A percentile compares a stretch with the other conserved stretches of the same genome.
Evolutionary conservation across 2,329 filamentous ascomycete species (phyloP).

Genomic region (Pestalotiopsis sp.): DNA sequence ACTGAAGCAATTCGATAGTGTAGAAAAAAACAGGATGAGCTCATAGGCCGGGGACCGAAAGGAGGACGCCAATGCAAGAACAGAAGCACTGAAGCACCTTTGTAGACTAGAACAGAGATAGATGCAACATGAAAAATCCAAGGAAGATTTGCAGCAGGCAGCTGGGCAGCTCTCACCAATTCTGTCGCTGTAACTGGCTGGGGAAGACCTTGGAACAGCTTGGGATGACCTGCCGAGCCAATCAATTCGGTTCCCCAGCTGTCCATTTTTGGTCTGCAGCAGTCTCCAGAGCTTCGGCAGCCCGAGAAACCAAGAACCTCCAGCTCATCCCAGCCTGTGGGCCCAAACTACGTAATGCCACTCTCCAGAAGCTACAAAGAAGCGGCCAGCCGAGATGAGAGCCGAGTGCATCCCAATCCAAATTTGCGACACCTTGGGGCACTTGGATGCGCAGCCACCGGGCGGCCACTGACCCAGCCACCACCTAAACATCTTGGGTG

Average conservation of each 20-base stretch:
- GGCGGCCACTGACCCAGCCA: neutral
- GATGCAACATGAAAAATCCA: slow-evolving; percentile 4
- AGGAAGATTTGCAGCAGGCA: neutral
- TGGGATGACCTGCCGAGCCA: neutral
- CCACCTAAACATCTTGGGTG: neutral
- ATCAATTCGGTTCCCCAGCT: neutral
- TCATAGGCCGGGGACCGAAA: neutral
- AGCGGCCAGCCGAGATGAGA: neutral
- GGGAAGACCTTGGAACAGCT: neutral
- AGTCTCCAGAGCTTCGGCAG: neutral
- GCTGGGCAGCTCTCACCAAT: neutral
- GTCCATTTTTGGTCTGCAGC: neutral
- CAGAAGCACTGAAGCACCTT: neutral
- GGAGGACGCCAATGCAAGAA: slow-evolving; percentile 7
- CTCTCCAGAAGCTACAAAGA: neutral
- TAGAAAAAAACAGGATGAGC: neutral
- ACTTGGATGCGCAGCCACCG: neutral
- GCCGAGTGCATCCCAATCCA: neutral
- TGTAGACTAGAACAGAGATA: neutral
- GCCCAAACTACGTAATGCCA: slow-evolving; percentile 10
- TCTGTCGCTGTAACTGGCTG: neutral
- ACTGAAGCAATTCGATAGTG: slow-evolving; percentile 1
- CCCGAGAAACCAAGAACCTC: neutral
- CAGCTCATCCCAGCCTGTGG: slow-evolving; percentile 5
- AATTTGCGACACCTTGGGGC: neutral